Evolutionary conservation across 2,329 filamentous ascomycete species (phyloP), one percentile per base, ranked within the genome.

Genomic region (Aspergillus cejpii): DNA sequence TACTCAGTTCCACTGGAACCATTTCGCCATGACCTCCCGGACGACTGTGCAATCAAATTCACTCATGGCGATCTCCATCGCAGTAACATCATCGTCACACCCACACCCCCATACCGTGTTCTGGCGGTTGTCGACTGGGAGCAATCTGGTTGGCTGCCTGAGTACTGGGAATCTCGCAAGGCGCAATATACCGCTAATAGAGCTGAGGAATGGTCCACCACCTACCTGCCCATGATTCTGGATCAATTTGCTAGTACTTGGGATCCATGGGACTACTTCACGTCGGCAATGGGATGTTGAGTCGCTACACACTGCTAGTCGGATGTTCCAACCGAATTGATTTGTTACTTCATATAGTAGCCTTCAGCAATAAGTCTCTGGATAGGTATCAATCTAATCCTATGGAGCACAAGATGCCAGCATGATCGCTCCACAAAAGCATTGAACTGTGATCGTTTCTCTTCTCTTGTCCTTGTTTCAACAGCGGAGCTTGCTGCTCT

Each of bases 21-120:
- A 20, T 61, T 60, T 27, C 59, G 60, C 20, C 27, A 59, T 33
- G 47, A 61, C 5, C 51, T 65, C 2, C 58, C 59, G 2, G 61
- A 64, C 52, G 49, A 61, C 43, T 48, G 54, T 44, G 41, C 49
- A 3, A 65, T 67, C 28, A 61, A 55, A 23, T 65, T 65, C 39
- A 66, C 61, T 6, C 62, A 66, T 49, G 55, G 52, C 20, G 64
- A 68, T 52, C 55, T 68, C 27, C 60, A 66, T 49, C 60, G 41
- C 24, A 61, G 56, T 33, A 67, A 66, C 33, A 55, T 67, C 29
- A 56, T 66, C n/a, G 34, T 64, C 19, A 55, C 55, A 14, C 14
- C 44, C 15, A 21, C 44, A 27, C 14, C 21, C 5, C 61, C 47
- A 8, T 54, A 52, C 34, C 47, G 41, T 44, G 45, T 59, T 41